These are phyloP conservation scores for Talaromyces funiculosus DNA, from an alignment of 2,329 filamentous ascomycete species.

Conservation along the genomic window DNA sequence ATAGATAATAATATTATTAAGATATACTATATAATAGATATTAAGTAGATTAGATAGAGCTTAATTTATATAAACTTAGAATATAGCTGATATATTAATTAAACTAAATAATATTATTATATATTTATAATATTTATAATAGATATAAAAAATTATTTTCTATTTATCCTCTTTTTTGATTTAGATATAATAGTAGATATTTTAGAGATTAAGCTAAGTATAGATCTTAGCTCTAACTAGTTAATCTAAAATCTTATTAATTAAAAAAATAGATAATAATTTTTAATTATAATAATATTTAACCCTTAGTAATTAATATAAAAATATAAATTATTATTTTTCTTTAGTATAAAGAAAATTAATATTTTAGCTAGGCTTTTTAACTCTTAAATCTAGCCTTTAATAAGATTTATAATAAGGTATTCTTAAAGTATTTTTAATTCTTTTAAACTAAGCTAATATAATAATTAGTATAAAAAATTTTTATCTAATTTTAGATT, in stretches of 20 bases:
- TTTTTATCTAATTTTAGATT: background rate
- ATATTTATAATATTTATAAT: slow-evolving; percentile 5
- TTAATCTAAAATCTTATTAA: slow-evolving; percentile 8
- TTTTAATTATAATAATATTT: too few species aligned
- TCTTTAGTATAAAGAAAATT: too few species aligned
- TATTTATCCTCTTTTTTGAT: background rate
- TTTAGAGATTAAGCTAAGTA: background rate
- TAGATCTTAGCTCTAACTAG: background rate
- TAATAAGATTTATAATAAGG: background rate
- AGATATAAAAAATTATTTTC: background rate
- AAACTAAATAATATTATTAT: background rate
- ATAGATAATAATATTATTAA: slow-evolving; percentile 4
- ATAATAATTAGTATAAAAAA: background rate
- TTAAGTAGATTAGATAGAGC: background rate
- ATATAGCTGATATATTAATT: background rate
- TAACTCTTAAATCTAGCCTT: slow-evolving; percentile 18
- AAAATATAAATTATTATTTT: too few species aligned
- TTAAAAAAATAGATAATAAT: slow-evolving; percentile 15
- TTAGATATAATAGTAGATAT: background rate
- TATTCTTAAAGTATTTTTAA: background rate
- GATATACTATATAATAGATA: background rate
- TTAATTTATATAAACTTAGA: background rate
- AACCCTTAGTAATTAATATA: too few species aligned
- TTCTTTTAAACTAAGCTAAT: background rate
- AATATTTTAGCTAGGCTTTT: slow-evolving; percentile 16